phyloP scores from a whole-genome alignment of 2,329 filamentous ascomycete genomes.

The Knufia petricola region DNA sequence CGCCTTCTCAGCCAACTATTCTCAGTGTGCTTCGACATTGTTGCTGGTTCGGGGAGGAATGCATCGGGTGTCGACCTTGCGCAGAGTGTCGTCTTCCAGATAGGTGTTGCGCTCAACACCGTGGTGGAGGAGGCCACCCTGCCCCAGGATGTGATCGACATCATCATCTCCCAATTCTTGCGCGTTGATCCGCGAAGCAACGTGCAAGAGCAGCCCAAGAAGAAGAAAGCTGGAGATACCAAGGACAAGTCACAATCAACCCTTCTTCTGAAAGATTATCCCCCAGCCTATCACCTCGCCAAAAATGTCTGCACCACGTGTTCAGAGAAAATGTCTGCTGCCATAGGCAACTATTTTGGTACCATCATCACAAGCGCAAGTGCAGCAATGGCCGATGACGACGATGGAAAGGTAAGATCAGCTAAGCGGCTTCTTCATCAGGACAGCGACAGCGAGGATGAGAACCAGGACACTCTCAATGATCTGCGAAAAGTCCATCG shows the following conservation, averaged over 20 bases:
- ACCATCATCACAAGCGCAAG: constrained; percentile 89
- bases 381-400: constrained; percentile 8
- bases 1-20: constrained; percentile 73
- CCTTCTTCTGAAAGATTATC: constrained; percentile 74
- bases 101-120: constrained; percentile 74
- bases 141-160: constrained; percentile 73
- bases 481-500: constrained; percentile 84
- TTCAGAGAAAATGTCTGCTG: constrained; percentile 87
- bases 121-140: constrained; percentile 81
- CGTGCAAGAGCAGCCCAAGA: constrained; percentile 46
- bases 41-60: constrained; percentile 66
- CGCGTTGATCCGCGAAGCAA: constrained; percentile 63
- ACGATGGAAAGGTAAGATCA: constrained; percentile 33
- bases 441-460: constrained; percentile 52
- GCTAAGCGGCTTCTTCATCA: constrained; percentile 36
- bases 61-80: constrained; percentile 71
- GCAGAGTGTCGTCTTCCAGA: constrained; percentile 87
- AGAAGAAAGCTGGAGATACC: constrained; percentile 43
- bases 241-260: constrained; percentile 71
- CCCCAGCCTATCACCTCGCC: constrained; percentile 91
- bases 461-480: constrained; percentile 72
- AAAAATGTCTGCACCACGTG: constrained; percentile 85
- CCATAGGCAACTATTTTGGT: constrained; percentile 93
- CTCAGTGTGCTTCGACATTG: constrained; percentile 80
- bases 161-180: constrained; percentile 91